Conservation (phyloP, 2,329 filamentous ascomycete genomes). For the Colletotrichum godetiae region DNA sequence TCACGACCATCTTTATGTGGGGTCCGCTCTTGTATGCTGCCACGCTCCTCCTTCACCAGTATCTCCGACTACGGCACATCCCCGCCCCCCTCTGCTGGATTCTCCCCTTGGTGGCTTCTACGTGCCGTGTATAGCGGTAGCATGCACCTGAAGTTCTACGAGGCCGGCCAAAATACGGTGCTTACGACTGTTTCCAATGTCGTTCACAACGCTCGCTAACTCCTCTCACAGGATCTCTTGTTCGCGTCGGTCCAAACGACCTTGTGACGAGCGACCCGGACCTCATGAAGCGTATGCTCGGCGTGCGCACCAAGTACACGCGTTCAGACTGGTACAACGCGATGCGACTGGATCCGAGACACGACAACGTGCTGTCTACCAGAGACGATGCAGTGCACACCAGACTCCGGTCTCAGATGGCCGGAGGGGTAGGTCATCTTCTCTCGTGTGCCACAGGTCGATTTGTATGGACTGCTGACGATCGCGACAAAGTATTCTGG, state of each 20-base stretch:
- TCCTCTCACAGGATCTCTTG: conserved; percentile 11
- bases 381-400: conserved; percentile 58
- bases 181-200: conserved; percentile 36
- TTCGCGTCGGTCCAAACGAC: conserved; percentile 56
- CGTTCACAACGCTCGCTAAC: too few relatives aligned
- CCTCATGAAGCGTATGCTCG: conserved; percentile 50
- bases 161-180: conserved; percentile 50
- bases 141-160: conserved; percentile 49
- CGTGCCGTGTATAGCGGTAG: conserved; percentile 44
- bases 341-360: conserved; percentile 61
- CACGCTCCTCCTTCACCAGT: conserved; percentile 39
- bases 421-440: conserved; percentile 53
- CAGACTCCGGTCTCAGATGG: conserved; percentile 58
- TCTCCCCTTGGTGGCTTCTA: conserved; percentile 54
- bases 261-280: conserved; percentile 53
- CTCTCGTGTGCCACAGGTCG: too few relatives aligned
- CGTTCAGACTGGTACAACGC: conserved; percentile 58
- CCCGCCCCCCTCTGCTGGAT: conserved; percentile 49
- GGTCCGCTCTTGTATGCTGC: too few relatives aligned
- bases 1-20: too few relatives aligned
- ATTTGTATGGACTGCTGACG: too few relatives aligned
- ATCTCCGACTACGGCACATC: conserved; percentile 52
- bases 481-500: conserved; percentile 53
- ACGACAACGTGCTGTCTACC: conserved; percentile 64
- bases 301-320: conserved; percentile 49